A percentile compares a stretch with the other conserved stretches of the same genome.
Evolutionary conservation across 2,329 filamentous ascomycete genomes (phyloP).

Genomic region (Scleromitrula shiraiana): DNA sequence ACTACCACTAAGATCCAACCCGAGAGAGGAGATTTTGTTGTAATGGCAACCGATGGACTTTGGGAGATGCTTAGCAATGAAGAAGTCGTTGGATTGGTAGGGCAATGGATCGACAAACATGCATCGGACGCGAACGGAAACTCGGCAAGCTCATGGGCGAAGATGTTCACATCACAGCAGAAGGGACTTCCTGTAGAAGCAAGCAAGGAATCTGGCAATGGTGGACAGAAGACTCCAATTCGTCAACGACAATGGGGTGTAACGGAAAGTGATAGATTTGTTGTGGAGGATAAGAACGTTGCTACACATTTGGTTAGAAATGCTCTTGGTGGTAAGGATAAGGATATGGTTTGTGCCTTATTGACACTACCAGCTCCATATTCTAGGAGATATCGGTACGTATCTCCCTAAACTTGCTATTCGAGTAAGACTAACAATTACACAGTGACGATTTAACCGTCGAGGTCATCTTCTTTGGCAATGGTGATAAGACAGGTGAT

Average conservation of each 20-base stretch:
- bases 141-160: constrained; percentile 56
- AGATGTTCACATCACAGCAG: constrained; percentile 48
- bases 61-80: constrained; percentile 99
- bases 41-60: constrained; percentile 91
- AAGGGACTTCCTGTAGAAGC: constrained; percentile 69
- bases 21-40: constrained; percentile 85
- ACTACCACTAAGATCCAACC: constrained; percentile 90
- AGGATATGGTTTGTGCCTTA: constrained; percentile 87
- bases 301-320: constrained; percentile 95
- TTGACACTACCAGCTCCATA: constrained; percentile 88
- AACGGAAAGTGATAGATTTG: constrained; percentile 69
- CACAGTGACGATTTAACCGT: constrained; percentile 87
- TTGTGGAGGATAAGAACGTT: constrained; percentile 90
- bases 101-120: constrained; percentile 90
- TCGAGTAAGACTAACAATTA: constrained; percentile 10
- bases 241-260: constrained; percentile 89
- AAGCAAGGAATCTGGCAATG: constrained; percentile 38
- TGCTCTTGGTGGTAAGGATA: constrained; percentile 85
- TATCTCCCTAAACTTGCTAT: constrained; percentile 4
- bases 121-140: constrained; percentile 27
- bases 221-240: constrained; percentile 80
- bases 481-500: constrained; percentile 66
- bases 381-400: constrained; percentile 80
- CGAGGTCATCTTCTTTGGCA: constrained; percentile 96
- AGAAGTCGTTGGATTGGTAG: constrained; percentile 92